Percentiles rank a stretch among this genome's conserved stretches.
Evolutionary conservation across 495 filamentous ascomycete genomes (phyloP).

Genomic region (Trichocladium antarcticum): DNA sequence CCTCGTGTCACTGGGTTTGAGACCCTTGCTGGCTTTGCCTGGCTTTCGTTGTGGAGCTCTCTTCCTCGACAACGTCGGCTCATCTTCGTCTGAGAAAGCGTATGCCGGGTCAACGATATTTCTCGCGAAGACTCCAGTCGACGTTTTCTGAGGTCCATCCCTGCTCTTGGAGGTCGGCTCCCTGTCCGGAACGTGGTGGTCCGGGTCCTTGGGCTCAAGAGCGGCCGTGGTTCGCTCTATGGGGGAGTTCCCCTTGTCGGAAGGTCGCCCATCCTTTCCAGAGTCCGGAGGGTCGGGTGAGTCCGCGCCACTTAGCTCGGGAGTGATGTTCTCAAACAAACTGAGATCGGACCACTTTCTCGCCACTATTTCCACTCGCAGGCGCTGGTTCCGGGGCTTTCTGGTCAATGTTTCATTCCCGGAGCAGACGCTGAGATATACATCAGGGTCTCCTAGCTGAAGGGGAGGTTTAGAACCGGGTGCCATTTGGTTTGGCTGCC

Average conservation of each 20-base stretch:
- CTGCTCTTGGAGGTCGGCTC: neutral
- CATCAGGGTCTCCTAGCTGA: neutral
- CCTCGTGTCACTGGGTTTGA: neutral
- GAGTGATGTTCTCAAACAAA: constrained; percentile 8
- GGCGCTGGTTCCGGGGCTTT: constrained; percentile 19
- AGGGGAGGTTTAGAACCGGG: neutral
- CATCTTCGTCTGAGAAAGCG: constrained; percentile 36
- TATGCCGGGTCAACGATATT: constrained; percentile 28
- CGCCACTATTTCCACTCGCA: constrained; percentile 19
- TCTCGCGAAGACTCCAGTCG: constrained; percentile 19
- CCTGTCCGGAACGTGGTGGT: neutral
- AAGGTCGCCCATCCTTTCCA: neutral
- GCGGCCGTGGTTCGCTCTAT: neutral
- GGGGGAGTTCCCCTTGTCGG: neutral
- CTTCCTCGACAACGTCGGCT: constrained; percentile 15
- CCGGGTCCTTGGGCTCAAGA: neutral
- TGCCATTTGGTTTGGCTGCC: neutral
- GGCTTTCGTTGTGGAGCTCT: neutral
- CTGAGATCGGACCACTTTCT: constrained; percentile 1
- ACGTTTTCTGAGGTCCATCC: neutral
- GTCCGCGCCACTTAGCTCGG: constrained; percentile 11
- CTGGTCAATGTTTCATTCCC: neutral
- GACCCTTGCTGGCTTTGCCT: neutral
- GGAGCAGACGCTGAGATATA: constrained; percentile 10
- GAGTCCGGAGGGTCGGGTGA: neutral